Base-by-base conservation (phyloP, 2,329 filamentous ascomycete species). In the Chrysoporthe austroafricana region DNA sequence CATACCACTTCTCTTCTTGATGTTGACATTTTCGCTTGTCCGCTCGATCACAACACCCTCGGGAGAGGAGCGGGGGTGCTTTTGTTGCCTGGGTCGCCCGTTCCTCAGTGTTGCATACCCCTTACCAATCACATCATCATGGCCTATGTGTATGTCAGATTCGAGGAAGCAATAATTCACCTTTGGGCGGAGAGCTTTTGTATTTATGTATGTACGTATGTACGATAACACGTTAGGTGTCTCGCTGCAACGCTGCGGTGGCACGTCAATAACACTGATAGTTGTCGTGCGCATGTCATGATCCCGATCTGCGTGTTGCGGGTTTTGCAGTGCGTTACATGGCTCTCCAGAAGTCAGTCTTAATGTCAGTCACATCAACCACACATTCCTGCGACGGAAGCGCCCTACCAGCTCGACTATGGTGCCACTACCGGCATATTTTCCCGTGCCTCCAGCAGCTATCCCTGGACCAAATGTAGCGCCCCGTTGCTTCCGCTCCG, bases 161-260 rank as follows among this genome's bases (percentile, higher is more conserved):
- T 42, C 18, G 56, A 21, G 42, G 6, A 39, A 13, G 14, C 14
- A 39, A 39, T 36, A 54, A 39, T 42, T 39, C 14, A 56, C 26
- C 21, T 18, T 56, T 56, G n/a, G 8, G 21, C 6, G 54, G 32
- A 42, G 32, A 18, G 32, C 14, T 39, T 42, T 39, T 2, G 56
- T 39, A 39, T 39, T 9, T 58, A 42, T 58, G 56, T 42, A 42
- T 34, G 50, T 58, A 58, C 36, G 34, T 58, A 58, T 58, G 56
- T 58, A 58, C 56, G 56, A 39, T 58, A 58, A 42, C 32, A 58
- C 39, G 36, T 8, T 58, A 58, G 36, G 32, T n/a, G 56, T 57
- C 8, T 4, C 13, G 4, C 26, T 9, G 13, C 50, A 4, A 2
- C 32, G 9, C 11, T 32, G 26, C 32, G 50, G 50, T 32, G 13